Percentiles rank a stretch among this genome's conserved stretches.
Conservation (phyloP, 1,284 basidiomycete genomes). For the Bondarzewia mesenterica region DNA sequence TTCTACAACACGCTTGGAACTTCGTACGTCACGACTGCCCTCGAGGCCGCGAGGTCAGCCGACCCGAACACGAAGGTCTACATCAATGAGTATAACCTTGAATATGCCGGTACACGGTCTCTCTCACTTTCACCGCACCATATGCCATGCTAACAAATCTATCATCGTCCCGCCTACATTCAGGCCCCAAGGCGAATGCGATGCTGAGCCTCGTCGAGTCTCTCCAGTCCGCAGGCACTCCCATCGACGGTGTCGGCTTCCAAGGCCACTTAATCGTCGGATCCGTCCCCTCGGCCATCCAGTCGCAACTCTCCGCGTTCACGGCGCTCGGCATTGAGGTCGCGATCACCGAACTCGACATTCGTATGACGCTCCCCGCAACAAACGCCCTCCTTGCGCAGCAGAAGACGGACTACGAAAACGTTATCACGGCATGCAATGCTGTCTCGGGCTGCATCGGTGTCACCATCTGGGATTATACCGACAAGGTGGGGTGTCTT, state of each 20-base stretch:
- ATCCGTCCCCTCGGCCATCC: conserved; percentile 29
- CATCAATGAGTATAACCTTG: conserved; percentile 56
- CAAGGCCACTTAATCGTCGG: conserved; percentile 47
- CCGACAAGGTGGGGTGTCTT: conserved; percentile 22
- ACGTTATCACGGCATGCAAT: conserved; percentile 35
- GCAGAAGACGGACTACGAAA: conserved; percentile 41
- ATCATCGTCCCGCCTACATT: no score
- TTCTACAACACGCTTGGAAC: conserved; percentile 39
- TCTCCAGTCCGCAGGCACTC: conserved; percentile 32
- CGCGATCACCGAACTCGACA: conserved; percentile 49
- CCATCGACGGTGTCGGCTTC: conserved; percentile 42
- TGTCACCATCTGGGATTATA: conserved; percentile 43
- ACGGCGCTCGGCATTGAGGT: conserved; percentile 44
- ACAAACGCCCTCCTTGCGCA: conserved; percentile 37
- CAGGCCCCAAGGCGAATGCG: conserved; percentile 35
- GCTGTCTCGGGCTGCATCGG: conserved; percentile 35
- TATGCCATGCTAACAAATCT: neutral
- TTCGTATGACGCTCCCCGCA: conserved; percentile 42
- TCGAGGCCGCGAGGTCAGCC: conserved; percentile 35
- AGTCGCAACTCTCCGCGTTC: conserved; percentile 35
- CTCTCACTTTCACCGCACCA: neutral
- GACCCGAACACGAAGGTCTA: conserved; percentile 32
- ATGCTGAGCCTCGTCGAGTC: conserved; percentile 36
- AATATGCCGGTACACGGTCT: conserved; percentile 16
- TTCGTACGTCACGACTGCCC: conserved; percentile 34